A percentile compares a stretch with the other conserved stretches of the same genome.
phyloP scores from a whole-genome alignment of 1,284 basidiomycete species.

The Entoloma clypeatum region DNA sequence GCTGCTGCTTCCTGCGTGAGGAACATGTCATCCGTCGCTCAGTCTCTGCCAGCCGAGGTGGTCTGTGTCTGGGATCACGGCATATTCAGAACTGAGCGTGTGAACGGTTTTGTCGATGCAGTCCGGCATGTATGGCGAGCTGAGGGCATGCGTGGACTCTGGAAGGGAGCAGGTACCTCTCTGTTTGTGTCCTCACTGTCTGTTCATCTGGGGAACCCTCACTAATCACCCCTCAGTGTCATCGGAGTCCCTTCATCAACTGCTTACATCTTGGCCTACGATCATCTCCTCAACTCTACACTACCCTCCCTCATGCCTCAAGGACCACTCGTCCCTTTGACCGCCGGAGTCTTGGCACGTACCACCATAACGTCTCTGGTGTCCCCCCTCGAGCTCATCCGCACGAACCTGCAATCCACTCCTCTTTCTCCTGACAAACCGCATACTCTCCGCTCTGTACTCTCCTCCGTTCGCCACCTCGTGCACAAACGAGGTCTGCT shows the following conservation, averaged over 20 bases:
- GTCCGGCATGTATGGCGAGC: constrained; percentile 72
- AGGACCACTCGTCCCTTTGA: constrained; percentile 66
- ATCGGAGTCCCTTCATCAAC: constrained; percentile 94
- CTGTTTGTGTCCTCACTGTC: constrained; percentile 52
- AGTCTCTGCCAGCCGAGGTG: constrained; percentile 49
- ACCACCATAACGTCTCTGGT: constrained; percentile 76
- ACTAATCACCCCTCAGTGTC: constrained; percentile 44
- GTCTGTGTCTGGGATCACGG: constrained; percentile 78
- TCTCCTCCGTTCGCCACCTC: constrained; percentile 58
- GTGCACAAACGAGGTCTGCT: constrained; percentile 62
- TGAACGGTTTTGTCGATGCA: constrained; percentile 80
- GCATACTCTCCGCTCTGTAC: constrained; percentile 69
- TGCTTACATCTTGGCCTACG: constrained; percentile 95
- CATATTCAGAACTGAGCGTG: constrained; percentile 64
- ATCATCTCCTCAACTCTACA: constrained; percentile 70
- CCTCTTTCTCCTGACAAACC: constrained; percentile 63
- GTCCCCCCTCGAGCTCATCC: constrained; percentile 90
- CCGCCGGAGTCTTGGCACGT: constrained; percentile 82
- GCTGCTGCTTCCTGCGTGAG: constrained; percentile 58
- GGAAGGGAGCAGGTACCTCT: constrained; percentile 88
- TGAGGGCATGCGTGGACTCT: constrained; percentile 76
- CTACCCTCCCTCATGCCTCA: constrained; percentile 57
- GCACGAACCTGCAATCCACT: constrained; percentile 91
- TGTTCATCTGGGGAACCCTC: constrained; percentile 4
- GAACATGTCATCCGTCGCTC: constrained; percentile 69